Evolutionary conservation across 257 asterid genomes (phyloP), one percentile per base, ranked within the genome.

Genomic region (Thymus quinquecostatus): DNA sequence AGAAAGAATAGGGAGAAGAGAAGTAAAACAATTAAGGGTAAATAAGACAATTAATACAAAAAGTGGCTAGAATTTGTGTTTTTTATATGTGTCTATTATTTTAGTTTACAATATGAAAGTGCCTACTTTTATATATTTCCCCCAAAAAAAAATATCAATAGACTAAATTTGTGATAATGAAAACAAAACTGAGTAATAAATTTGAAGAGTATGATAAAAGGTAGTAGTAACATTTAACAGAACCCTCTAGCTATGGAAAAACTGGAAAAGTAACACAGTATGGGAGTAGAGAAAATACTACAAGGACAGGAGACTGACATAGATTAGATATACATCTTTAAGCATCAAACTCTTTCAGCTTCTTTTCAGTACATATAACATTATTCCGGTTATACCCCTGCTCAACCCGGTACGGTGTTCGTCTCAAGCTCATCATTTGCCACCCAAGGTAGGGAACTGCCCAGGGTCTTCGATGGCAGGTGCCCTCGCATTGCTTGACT

Each of bases 401-500:
- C 82, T 34, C 73, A 51, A 61, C 21, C 38, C 5, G 61, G 41
- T 41, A 0, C 21, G 0, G 21, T 21, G 21, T 21, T 21, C 21
- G 21, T 21, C 21, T 21, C 21, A 21, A 21, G 68, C 86, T 87
- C 85, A 91, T 87, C 85, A 91, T 77, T 91, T 91, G 81, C 85
- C 90, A 28, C 95, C 89, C 72, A 91, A 80, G 70, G 87, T 84
- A 21, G 95, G 97, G 86, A 91, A 91, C 80, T 89, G 92, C 56
- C 87, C 86, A 1, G 75, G 88, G 74, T 91, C 96, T 75, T 83
- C 91, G 57, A 91, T 89, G 27, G 87, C 60, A 55, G 89, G 97
- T 59, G 90, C 92, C 67, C 77, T 80, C 32, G 32, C 85, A 34
- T 75, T 72, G 79, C 84, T 69, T 27, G 8, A 55, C 66, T 81